Evolutionary conservation across 352 stramenopile genomes (phyloP), one percentile per base, ranked within the genome.

Genomic region (Globisporangium canariense): DNA sequence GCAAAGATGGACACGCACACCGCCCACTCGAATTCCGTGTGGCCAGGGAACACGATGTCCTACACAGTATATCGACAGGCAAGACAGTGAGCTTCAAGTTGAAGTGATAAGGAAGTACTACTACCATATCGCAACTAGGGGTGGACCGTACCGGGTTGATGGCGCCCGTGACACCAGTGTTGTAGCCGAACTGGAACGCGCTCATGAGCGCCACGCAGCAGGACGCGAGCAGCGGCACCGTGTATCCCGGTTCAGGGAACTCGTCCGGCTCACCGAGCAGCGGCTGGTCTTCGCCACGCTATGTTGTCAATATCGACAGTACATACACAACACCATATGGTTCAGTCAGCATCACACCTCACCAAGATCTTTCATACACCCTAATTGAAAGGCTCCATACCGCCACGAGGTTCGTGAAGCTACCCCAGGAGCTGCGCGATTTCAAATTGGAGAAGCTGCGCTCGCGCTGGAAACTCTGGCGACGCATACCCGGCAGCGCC

Each of bases 261-360:
- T 88, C 77, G 45, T 86, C 78, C 32, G 81, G 74, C 6, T 71
- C 69, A 18, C 76, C 78, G 0, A 87, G 72, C 53, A 87, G 66
- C 58, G 83, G 82, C 65, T 94, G 86, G 51, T 90, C 80, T 72
- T 94, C 86, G 32, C 85, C 83, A 49, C 84, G 75, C 70, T 83
- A 64, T 14, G 18, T 18, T 16, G 34, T 18, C 43, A 62, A n/a
- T 8, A 18, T 8, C 18, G 41, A 38, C 52, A 13, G 18, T 18
- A 22, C 50, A 56, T 16, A 40, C 14, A 9, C 14, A 40, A 32
- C 16, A 58, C 10, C 32, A 43, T 25, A 58, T 45, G 18, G 30
- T 25, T 43, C 30, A 38, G 22, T 53, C 22, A 52, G 2, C 28
- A 54, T 6, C 14, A 51, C 11, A 14, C 11, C 40, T n/a, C 11